Evolutionary conservation across 495 filamentous ascomycete genomes (phyloP).

Genomic region (Trichoderma erinaceum): DNA sequence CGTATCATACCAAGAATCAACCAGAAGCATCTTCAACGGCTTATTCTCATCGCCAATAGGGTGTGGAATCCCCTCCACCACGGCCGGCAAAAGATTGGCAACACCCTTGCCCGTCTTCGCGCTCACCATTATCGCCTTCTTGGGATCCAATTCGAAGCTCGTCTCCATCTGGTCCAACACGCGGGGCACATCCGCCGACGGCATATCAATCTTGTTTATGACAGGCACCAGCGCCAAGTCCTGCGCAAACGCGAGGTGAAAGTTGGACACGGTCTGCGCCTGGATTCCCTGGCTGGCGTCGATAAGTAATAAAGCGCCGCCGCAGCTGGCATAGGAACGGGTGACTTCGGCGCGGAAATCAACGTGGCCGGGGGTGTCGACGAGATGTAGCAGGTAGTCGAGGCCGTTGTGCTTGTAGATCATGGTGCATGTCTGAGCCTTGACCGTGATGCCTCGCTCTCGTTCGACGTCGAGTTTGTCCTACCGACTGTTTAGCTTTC

Average conservation of each 20-base stretch:
- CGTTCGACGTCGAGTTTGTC: conserved; percentile 97
- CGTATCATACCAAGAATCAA: conserved; percentile 96
- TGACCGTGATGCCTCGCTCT: conserved; percentile 94
- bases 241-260: conserved; percentile 93
- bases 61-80: conserved; percentile 77
- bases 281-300: conserved; percentile 92
- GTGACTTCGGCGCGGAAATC: conserved; percentile 96
- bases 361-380: conserved; percentile 96
- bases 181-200: conserved; percentile 75
- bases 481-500: conserved; percentile 15
- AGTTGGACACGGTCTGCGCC: conserved; percentile 94
- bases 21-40: conserved; percentile 77
- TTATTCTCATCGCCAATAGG: conserved; percentile 65
- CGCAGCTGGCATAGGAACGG: conserved; percentile 89
- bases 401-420: conserved; percentile 73
- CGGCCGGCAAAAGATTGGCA: conserved; percentile 67
- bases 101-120: conserved; percentile 93
- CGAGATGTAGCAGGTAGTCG: conserved; percentile 90
- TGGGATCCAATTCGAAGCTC: conserved; percentile 81
- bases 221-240: conserved; percentile 81
- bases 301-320: conserved; percentile 85
- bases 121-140: conserved; percentile 76
- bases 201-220: conserved; percentile 92
- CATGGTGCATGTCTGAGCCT: conserved; percentile 98
- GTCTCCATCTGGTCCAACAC: conserved; percentile 78